phyloP scores from a whole-genome alignment of 2,329 filamentous ascomycete genomes.

The Cladorrhinum sp. region DNA sequence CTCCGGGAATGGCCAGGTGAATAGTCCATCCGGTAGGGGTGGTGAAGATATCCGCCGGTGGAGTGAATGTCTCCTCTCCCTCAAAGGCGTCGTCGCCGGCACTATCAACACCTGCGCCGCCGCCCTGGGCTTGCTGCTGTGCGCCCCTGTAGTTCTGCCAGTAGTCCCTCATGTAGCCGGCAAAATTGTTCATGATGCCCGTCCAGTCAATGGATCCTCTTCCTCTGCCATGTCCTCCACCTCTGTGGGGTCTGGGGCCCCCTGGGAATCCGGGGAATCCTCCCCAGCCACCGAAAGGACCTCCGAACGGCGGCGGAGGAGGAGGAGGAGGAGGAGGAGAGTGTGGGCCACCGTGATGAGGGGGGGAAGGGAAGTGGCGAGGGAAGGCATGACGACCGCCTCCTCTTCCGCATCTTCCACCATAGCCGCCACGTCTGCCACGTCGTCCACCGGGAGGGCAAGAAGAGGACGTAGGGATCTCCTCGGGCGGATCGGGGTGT shows the following conservation, averaged over 20 bases:
- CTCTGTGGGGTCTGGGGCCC: not conserved
- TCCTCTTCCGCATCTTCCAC: not conserved
- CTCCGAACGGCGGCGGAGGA: constrained; percentile 8
- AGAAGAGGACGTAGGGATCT: constrained; percentile 15
- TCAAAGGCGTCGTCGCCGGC: not conserved
- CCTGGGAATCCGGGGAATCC: not conserved
- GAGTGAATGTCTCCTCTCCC: constrained; percentile 48
- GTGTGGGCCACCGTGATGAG: constrained; percentile 25
- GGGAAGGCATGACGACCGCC: constrained; percentile 9
- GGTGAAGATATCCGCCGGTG: constrained; percentile 74
- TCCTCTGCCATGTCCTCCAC: not conserved
- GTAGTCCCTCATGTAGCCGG: constrained; percentile 41
- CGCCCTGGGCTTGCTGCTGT: constrained; percentile 18
- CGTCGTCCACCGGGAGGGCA: constrained; percentile 20
- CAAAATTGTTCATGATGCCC: constrained; percentile 38
- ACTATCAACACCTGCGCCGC: constrained; percentile 25
- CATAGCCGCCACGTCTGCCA: not conserved
- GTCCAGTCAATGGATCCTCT: constrained; percentile 39
- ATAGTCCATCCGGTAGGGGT: constrained; percentile 59
- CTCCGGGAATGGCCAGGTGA: constrained; percentile 71
- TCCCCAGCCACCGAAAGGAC: constrained; percentile 15
- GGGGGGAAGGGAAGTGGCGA: constrained; percentile 23
- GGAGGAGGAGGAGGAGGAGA: constrained; percentile 18
- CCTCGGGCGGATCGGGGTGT: constrained; percentile 30
- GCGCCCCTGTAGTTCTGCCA: constrained; percentile 18